Evolutionary conservation across 768 basidiomycete species (phyloP), one percentile per base, ranked within the genome.

Genomic region (Pulveroboletus ravenelii): DNA sequence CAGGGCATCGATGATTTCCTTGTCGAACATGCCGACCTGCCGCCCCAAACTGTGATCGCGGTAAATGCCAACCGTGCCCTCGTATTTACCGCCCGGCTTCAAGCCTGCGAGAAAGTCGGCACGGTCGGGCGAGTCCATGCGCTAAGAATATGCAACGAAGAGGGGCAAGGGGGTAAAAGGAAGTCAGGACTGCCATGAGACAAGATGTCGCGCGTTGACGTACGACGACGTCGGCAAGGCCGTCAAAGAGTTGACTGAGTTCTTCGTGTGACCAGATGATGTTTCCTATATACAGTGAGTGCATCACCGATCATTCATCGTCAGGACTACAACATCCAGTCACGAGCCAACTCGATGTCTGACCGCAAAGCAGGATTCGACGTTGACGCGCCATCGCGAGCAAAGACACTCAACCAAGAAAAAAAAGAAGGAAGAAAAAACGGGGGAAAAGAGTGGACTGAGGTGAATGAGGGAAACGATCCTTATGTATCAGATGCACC

Each of bases 261-360:
- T 93, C 88, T 23, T 88, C 76, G 52, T 87, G 81, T 0, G 91
- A 89, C 90, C 90, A 93, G 29, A 85, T 77, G 50, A 93, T 79
- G 53, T 80, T 69, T 46, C 82, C 89, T 89, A 60, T 6, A 50
- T 10, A 45, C 7, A n/a, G 12, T 17, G 6, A n/a, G 12, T 17
- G 6, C 10, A 42, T 30, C 41, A 29, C 41, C 41, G 32, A 47
- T 36, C 34, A 31, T 37, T 32, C 10, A 31, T 15, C 3, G 38
- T 55, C 38, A 48, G 53, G 10, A 17, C 8, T n/a, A 14, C 25
- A 5, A 25, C 12, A 35, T 35, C 18, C 30, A 10, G 29, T 29
- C 42, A 36, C 13, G 15, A 44, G 20, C 4, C 4, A 10, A 36
- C 3, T 15, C 13, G 5, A 27, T 18, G 8, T 44, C 68, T 49